These are phyloP conservation scores for Pisolithus tinctorius DNA, from an alignment of 768 basidiomycete genomes.

Conservation along the genomic window DNA sequence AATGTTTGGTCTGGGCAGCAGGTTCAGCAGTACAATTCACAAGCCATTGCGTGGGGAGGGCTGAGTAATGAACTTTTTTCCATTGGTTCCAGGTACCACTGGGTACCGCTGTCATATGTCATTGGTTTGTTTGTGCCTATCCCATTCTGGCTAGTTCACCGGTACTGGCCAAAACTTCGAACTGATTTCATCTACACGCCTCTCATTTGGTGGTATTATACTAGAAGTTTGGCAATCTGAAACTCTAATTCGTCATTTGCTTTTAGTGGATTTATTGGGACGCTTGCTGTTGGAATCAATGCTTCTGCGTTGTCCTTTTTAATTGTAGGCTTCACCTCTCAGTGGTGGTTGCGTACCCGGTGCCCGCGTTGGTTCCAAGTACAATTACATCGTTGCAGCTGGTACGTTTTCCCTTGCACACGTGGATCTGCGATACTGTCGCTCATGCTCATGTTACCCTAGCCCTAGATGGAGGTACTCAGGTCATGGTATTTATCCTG, in stretches of 20 bases:
- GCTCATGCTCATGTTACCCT: neutral
- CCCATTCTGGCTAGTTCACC: slow-evolving; percentile 36
- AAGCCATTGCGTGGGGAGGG: slow-evolving; percentile 35
- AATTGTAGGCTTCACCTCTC: slow-evolving; percentile 25
- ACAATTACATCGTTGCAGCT: slow-evolving; percentile 36
- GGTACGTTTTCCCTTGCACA: slow-evolving; percentile 17
- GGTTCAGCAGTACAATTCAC: slow-evolving; percentile 24
- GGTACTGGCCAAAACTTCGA: slow-evolving; percentile 27
- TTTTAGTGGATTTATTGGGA: slow-evolving; percentile 13
- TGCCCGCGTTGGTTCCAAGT: slow-evolving; percentile 31
- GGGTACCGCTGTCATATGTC: slow-evolving; percentile 34
- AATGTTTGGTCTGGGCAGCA: slow-evolving; percentile 28
- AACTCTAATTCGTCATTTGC: neutral
- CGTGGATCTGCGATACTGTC: too few relatives aligned
- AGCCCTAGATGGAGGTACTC: slow-evolving; percentile 33
- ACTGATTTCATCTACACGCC: slow-evolving; percentile 25
- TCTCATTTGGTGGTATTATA: slow-evolving; percentile 18
- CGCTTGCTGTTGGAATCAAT: slow-evolving; percentile 21
- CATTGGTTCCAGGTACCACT: slow-evolving; percentile 25
- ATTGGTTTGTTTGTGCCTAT: slow-evolving; percentile 30
- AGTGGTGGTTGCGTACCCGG: slow-evolving; percentile 34
- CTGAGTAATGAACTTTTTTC: slow-evolving; percentile 30
- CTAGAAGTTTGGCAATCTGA: neutral
- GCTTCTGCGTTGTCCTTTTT: slow-evolving; percentile 15
- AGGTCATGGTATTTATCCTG: slow-evolving; percentile 51